Evolutionary conservation across 495 filamentous ascomycete genomes (phyloP).

Genomic region (Aspergillus egyptiacus): DNA sequence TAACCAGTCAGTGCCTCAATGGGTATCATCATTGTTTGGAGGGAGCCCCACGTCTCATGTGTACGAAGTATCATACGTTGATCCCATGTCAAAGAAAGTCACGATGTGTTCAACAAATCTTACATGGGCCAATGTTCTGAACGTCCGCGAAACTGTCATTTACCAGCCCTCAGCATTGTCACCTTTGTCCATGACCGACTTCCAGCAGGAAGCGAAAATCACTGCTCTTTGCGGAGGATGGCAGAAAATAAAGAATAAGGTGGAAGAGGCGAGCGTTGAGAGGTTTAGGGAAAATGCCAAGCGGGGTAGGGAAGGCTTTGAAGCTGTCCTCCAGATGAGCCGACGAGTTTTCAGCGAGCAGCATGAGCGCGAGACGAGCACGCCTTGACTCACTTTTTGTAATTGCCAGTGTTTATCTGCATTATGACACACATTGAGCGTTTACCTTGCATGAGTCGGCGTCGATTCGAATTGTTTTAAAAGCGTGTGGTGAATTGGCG

Average conservation of each 20-base stretch:
- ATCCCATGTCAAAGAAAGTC: slow-evolving; percentile 71
- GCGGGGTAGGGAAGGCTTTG: slow-evolving; percentile 87
- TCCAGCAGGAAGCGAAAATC: slow-evolving; percentile 57
- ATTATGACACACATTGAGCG: slow-evolving; percentile 24
- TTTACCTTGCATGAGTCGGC: slow-evolving; percentile 32
- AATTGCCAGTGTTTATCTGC: background rate
- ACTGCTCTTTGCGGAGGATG: slow-evolving; percentile 92
- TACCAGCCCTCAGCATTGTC: background rate
- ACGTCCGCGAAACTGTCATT: slow-evolving; percentile 45
- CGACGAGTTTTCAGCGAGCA: slow-evolving; percentile 88
- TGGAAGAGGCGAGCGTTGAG: slow-evolving; percentile 86
- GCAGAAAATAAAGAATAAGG: slow-evolving; percentile 88
- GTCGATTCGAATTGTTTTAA: slow-evolving; percentile 23
- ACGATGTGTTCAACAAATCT: slow-evolving; percentile 93
- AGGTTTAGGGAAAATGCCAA: slow-evolving; percentile 85
- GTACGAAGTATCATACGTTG: slow-evolving; percentile 92
- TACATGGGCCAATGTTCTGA: slow-evolving; percentile 80
- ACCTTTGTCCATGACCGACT: background rate
- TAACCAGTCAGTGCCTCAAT: slow-evolving; percentile 80
- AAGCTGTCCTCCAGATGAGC: slow-evolving; percentile 90
- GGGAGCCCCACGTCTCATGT: slow-evolving; percentile 72
- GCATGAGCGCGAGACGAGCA: slow-evolving; percentile 53
- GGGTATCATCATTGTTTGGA: slow-evolving; percentile 72
- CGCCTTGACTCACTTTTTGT: slow-evolving; percentile 13
- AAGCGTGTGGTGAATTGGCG: slow-evolving; percentile 29